Percentiles rank a stretch among this genome's conserved stretches.
Conservation (phyloP, 495 filamentous ascomycete species). For the Penicillium coffeae region DNA sequence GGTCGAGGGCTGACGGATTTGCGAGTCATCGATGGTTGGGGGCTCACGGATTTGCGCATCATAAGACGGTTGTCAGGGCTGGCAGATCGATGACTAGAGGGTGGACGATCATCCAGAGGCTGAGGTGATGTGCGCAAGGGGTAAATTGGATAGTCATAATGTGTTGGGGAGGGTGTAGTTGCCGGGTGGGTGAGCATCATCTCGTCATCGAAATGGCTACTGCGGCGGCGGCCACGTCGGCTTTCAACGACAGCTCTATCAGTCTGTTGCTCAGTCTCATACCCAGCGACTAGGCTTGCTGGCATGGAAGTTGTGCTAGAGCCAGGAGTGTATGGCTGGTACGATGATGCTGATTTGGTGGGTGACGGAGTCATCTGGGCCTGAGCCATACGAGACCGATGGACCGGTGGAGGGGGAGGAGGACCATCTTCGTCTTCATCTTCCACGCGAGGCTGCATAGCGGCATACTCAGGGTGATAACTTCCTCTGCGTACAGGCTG, state of each 20-base stretch:
- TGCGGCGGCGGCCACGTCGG: constrained; percentile 22
- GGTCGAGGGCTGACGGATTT: constrained; percentile 22
- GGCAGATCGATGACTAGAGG: constrained; percentile 36
- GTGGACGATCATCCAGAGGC: constrained; percentile 23
- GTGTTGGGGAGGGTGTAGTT: constrained; percentile 15
- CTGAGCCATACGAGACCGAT: constrained; percentile 36
- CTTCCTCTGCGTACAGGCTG: constrained; percentile 23
- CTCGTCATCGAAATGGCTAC: constrained; percentile 30
- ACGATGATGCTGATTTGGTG: constrained; percentile 19
- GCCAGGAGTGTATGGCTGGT: constrained; percentile 35
- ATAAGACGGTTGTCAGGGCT: constrained; percentile 59
- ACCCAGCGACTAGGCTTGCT: constrained; percentile 65
- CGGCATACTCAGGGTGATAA: constrained; percentile 40
- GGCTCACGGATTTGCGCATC: constrained; percentile 40
- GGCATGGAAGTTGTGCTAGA: constrained; percentile 49
- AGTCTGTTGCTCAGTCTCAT: constrained; percentile 59
- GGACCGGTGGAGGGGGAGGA: constrained; percentile 48
- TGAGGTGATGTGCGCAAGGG: constrained; percentile 37
- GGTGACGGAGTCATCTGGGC: constrained; percentile 24
- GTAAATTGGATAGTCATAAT: constrained; percentile 27
- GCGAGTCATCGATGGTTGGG: constrained; percentile 34
- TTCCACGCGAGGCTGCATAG: constrained; percentile 67
- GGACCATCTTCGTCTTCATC: constrained; percentile 57
- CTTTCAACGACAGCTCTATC: constrained; percentile 37
- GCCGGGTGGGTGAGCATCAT: constrained; percentile 26